A percentile compares a stretch with the other conserved stretches of the same genome.
phyloP scores from a whole-genome alignment of 2,329 filamentous ascomycete species.

The Fusarium stilboides region DNA sequence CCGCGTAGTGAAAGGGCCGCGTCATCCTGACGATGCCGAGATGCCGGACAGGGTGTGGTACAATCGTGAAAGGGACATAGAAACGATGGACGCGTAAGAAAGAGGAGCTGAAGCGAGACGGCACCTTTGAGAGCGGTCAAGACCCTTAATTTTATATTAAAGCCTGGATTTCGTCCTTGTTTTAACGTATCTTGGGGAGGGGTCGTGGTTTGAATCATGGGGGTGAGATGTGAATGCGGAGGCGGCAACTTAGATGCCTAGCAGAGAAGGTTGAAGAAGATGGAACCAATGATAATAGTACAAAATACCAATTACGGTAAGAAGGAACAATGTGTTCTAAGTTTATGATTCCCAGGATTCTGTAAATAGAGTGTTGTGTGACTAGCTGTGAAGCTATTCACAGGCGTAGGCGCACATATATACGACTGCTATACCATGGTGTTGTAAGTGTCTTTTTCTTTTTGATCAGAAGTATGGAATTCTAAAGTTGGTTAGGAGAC shows the following conservation, averaged over 20 bases:
- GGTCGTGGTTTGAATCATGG: background rate
- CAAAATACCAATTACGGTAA: background rate
- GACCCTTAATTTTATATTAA: conserved; percentile 18
- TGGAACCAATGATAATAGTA: background rate
- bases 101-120: background rate
- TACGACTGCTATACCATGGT: no score
- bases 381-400: background rate
- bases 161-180: conserved; percentile 18
- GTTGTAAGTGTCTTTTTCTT: no score
- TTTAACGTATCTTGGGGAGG: background rate
- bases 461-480: background rate
- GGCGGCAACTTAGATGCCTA: conserved; percentile 12
- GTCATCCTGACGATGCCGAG: conserved; percentile 45
- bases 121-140: background rate
- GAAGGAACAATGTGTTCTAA: background rate
- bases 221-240: conserved; percentile 1
- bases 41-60: conserved; percentile 35
- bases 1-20: conserved; percentile 44
- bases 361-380: background rate
- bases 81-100: conserved; percentile 8
- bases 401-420: background rate
- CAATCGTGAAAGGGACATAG: background rate
- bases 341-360: background rate
- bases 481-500: background rate
- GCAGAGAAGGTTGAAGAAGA: background rate